Percentiles rank a stretch among this genome's conserved stretches.
phyloP scores from a whole-genome alignment of 768 basidiomycete species.

The Phylloporus arenicola region DNA sequence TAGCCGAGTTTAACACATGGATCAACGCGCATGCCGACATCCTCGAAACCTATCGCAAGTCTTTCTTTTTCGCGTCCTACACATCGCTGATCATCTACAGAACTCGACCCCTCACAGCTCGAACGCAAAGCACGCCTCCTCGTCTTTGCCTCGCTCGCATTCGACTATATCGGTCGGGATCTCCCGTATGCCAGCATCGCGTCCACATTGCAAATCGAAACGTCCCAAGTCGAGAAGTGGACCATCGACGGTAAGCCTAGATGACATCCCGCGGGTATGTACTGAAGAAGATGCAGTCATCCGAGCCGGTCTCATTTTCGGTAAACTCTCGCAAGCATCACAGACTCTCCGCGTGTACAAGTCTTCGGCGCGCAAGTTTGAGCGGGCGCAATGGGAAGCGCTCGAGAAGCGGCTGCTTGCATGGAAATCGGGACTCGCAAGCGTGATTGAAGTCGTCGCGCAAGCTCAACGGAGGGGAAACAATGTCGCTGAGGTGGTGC shows the following conservation, averaged over 20 bases:
- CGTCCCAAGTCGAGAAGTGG: constrained; percentile 75
- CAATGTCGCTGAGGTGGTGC: constrained; percentile 16
- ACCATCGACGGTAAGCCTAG: constrained; percentile 67
- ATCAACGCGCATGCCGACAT: constrained; percentile 40
- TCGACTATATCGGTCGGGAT: constrained; percentile 67
- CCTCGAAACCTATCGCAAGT: constrained; percentile 56
- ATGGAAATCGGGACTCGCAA: constrained; percentile 70
- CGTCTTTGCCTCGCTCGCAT: constrained; percentile 70
- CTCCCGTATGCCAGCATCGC: constrained; percentile 69
- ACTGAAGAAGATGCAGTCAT: constrained; percentile 48
- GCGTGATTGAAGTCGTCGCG: constrained; percentile 66
- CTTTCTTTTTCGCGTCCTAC: neutral
- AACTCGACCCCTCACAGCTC: constrained; percentile 51
- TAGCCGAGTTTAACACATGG: constrained; percentile 63
- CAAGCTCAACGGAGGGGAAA: constrained; percentile 42
- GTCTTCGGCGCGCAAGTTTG: constrained; percentile 71
- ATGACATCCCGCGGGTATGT: neutral
- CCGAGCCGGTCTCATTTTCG: constrained; percentile 70
- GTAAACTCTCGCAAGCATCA: constrained; percentile 77
- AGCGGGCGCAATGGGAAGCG: constrained; percentile 71
- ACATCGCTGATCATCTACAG: constrained; percentile 29
- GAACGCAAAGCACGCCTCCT: constrained; percentile 79
- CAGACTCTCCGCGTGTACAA: constrained; percentile 69
- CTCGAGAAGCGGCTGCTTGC: constrained; percentile 68
- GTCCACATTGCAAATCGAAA: constrained; percentile 57